Evolutionary conservation across 805 yeast genomes (phyloP), one percentile per base, ranked within the genome.

Genomic region (Cyberlindnera veronae): DNA sequence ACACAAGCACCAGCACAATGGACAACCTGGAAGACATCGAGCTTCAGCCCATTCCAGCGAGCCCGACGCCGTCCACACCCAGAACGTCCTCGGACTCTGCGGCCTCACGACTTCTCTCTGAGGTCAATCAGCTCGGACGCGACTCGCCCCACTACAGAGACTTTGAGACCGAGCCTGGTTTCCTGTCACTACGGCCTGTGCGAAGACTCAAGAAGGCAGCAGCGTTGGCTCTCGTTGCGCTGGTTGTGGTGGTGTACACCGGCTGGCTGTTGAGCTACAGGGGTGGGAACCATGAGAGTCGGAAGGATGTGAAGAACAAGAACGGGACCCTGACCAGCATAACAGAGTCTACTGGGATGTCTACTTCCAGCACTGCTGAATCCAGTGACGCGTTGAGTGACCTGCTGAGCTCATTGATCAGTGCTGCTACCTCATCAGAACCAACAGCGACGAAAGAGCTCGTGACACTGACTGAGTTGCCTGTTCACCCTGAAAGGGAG

Each of bases 201-300:
- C 36, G 23, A 36, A 38, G 16, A 32, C 24, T 46, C 23, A 46
- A 39, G 34, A 22, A 29, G 17, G 21, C 31, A 5, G 37, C 32
- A 9, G 12, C 36, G 11, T 13, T 44, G 7, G 46, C 32, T 12
- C n/a, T 28, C 4, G 18, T 14, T 2, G 21, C 31, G 7, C 19
- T 46, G 28, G 13, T 36, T 6, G 7, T 39, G 9, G 32, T 46
- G 11, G 13, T 39, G 6, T 46, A 46, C 31, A 41, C 50, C 1
- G 46, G 37, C 4, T 32, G 33, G 42, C 31, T 46, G 22, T 32
- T 46, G 24, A 46, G 50, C 26, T 46, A 46, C 22, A 36, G 48
- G 14, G 37, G 44, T 11, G 3, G 10, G 6, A 32, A 24, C 18
- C 15, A n/a, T 16, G 5, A 11, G 14, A 12, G 38, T 38, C 6